Evolutionary conservation across 345 rosid genomes (phyloP).

Genomic region (Isatis tinctoria): DNA sequence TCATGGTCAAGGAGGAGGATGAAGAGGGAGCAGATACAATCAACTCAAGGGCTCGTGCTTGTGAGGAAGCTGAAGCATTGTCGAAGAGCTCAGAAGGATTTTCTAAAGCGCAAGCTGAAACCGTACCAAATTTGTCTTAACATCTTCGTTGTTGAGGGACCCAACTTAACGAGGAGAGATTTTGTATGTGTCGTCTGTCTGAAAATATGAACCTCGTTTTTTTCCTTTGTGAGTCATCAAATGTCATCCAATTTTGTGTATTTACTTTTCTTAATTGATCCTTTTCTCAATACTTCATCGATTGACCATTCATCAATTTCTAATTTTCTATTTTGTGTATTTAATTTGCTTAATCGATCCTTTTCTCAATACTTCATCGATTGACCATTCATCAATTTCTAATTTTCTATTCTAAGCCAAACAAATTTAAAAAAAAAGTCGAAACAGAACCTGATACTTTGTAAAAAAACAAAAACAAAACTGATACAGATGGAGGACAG

Average conservation of each 20-base stretch:
- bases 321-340: slow-evolving; percentile 14
- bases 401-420: neutral
- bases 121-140: slow-evolving; percentile 20
- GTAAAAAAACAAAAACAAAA: too few species aligned
- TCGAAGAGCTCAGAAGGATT: slow-evolving; percentile 24
- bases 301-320: neutral
- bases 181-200: slow-evolving; percentile 4
- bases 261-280: neutral
- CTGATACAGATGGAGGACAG: neutral
- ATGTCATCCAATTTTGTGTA: slow-evolving; percentile 27
- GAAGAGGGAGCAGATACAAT: slow-evolving; percentile 5
- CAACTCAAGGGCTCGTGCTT: neutral
- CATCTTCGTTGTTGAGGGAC: slow-evolving; percentile 8
- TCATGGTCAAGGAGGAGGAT: slow-evolving; percentile 3
- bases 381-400: neutral
- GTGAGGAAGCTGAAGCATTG: slow-evolving; percentile 27
- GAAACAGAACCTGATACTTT: too few species aligned
- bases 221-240: neutral
- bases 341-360: neutral
- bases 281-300: neutral
- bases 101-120: slow-evolving; percentile 17
- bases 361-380: neutral
- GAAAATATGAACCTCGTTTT: slow-evolving; percentile 1
- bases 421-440: too few species aligned
- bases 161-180: neutral